Evolutionary conservation across 441 rosid genomes (phyloP), one percentile per base, ranked within the genome.

Genomic region (Croton setiger): DNA sequence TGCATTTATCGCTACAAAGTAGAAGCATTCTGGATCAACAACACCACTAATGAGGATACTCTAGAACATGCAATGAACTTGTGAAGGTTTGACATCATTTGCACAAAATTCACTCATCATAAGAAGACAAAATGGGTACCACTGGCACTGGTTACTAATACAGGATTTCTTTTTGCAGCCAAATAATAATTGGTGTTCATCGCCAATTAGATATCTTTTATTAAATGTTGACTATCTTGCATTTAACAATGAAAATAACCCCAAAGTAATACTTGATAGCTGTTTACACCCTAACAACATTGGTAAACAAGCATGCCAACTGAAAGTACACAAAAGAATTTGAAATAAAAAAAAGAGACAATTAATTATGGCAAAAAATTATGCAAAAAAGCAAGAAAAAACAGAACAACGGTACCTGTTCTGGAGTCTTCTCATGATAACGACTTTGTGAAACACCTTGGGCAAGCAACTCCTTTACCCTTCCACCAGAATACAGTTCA

Each of bases 381-480:
- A 18, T 1, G 5, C 41, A 41, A 44, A 31, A 2, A 64, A 4
- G 44, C 15, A 39, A 60, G 31, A 35, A 7, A 27, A 43, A 2
- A 8, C 1, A 18, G 2, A 41, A 43, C 27, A 49, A 6, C n/a
- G 57, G 58, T 66, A 88, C 91, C 90, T 88, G 91, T 61, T 90
- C 96, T 0, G 90, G 88, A 69, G 96, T 88, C 78, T 88, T 90
- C 79, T 90, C 93, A 61, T 90, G 87, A 57, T 87, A 84, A 61
- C 96, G 82, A 75, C 86, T 86, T 67, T 88, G 96, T 1, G 87
- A 81, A 83, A 90, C 76, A 72, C 96, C 91, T 79, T 90, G 96
- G 5, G 93, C 96, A 64, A 90, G 93, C 72, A 90, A 76, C 72
- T 90, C 96, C 76, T 82, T 82, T 27, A 85, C 88, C 80, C 91